Evolutionary conservation across 176 grass and related monocot genomes (phyloP), one percentile per base, ranked within the genome.

Genomic region (Paspalum vaginatum): DNA sequence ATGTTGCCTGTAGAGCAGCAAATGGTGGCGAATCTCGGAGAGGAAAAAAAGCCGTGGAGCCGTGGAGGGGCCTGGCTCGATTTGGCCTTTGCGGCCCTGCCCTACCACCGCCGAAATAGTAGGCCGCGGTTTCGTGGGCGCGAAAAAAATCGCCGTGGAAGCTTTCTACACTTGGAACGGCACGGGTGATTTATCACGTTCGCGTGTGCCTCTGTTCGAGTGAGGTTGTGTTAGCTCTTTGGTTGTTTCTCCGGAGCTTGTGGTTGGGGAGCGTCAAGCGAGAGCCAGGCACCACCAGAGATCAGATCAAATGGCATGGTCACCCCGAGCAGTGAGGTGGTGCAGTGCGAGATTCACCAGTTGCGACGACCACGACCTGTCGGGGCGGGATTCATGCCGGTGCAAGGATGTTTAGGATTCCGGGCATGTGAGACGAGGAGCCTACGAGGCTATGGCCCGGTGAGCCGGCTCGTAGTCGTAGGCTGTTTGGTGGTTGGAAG

Each of bases 381-480:
- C 16, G 71, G 39, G 24, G 0, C 16, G 78, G 39, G 24, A 0
- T 46, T 78, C 79, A 77, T 61, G 46, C 47, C 72, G 46, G 54
- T 81, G 60, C 71, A 62, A 81, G 78, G 78, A 76, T 62, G 79
- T 47, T 18, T 51, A 20, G 8, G 9, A 17, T 41, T 43, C 52
- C 16, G 25, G 46, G 16, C 47, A 71, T 72, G 75, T 79, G 83
- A 38, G 83, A 38, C 20, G 58, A 61, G 57, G 37, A 14, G 26
- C 2, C 1, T 38, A 26, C 21, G 72, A 27, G 22, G 65, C n/a
- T 16, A 54, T n/a, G n/a, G 22, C 12, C 26, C 16, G 9, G 24
- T 40, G 22, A 52, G 27, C 43, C 9, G 4, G 61, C 11, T 51
- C 41, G 43, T 44, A 53, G 72, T 51, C 41, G 43, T 44, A 53